Evolutionary conservation across 768 basidiomycete species (phyloP), one percentile per base, ranked within the genome.

Genomic region (Trichaptum fuscoviolaceum): DNA sequence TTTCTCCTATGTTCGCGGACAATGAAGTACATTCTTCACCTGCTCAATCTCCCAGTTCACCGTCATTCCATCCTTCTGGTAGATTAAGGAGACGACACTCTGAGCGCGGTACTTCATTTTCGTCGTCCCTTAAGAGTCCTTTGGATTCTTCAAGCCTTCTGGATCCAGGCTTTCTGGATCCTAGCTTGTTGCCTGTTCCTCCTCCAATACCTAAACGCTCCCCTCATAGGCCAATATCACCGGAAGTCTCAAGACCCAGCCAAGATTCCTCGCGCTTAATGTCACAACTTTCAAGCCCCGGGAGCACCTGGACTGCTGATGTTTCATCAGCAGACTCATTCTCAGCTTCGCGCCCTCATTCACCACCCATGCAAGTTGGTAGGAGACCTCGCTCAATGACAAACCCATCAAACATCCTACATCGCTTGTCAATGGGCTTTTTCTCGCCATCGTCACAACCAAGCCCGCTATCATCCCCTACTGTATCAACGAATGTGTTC

Each of bases 361-460:
- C 42, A 15, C 42, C 42, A 52, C 42, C 42, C 20, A 52, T 52
- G 42, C 42, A 52, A 52, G 42, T 6, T 52, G 42, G 42, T 15
- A 52, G 42, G 10, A 52, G 42, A 20, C 42, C 42, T 62, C 81
- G 83, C 58, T 78, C 83, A 52, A 76, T 85, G 35, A 89, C 90
- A 24, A 91, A 88, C 68, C 88, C 91, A 3, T 87, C 89, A 23
- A 25, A 34, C 24, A 76, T 91, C 63, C 73, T 92, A 52, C 88
- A 87, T 73, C 86, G 91, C 58, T 75, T 91, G 69, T 92, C 90
- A 9, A 76, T 90, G 68, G 87, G 85, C 70, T 75, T 90, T 52
- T 87, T 91, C 66, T 77, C 84, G 9, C 79, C 81, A 15, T 75
- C 81, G 24, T 70, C 78, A 24, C 74, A 79, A 23, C 73, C 68